Evolutionary conservation across 2,329 filamentous ascomycete species (phyloP), one percentile per base, ranked within the genome.

Genomic region (Scedosporium boydii): DNA sequence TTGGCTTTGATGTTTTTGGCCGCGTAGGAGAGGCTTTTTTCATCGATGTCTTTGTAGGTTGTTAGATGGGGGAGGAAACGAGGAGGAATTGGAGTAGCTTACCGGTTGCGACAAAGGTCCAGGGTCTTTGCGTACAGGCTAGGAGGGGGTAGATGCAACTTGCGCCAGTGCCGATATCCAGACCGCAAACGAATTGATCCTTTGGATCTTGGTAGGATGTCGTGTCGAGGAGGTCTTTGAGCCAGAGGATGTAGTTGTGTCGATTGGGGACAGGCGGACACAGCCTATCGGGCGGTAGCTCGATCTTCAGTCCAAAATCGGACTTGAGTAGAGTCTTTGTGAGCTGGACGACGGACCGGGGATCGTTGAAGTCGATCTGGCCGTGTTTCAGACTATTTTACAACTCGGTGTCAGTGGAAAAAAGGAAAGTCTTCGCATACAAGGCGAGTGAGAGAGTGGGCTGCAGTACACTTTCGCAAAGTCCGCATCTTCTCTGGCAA

Each of bases 81-180:
- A 27, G 21, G 34, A 58, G 10, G 48, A 48, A 27, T 14, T 10
- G 16, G 7, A 2, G 14, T 14, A 38, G 27, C 65, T 21, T 64
- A 80, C 79, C 76, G 5, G 88, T 91, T 1, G 84, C 89, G 38
- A 87, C 72, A 66, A 93, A 92, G 1, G 75, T 80, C 93, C 93
- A 98, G 3, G 83, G 80, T 0, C 90, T 82, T 64, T 88, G 83
- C 0, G 79, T 74, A 67, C 89, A 90, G 21, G 87, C 91, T 1
- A 99, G 80, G 1, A 98, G 82, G 2, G 93, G 89, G 70, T 98
- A 99, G 68, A 99, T 96, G 68, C 88, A 88, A 67, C 91, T 96
- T 16, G 93, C 90, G 1, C 95, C 95, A 1, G 92, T 96, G 48
- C 95, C 95, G 65, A 97, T 88, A 67, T 96, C 93, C 2, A 96